phyloP scores from a whole-genome alignment of 179 eudicot genomes.

The Beta macrorhiza region DNA sequence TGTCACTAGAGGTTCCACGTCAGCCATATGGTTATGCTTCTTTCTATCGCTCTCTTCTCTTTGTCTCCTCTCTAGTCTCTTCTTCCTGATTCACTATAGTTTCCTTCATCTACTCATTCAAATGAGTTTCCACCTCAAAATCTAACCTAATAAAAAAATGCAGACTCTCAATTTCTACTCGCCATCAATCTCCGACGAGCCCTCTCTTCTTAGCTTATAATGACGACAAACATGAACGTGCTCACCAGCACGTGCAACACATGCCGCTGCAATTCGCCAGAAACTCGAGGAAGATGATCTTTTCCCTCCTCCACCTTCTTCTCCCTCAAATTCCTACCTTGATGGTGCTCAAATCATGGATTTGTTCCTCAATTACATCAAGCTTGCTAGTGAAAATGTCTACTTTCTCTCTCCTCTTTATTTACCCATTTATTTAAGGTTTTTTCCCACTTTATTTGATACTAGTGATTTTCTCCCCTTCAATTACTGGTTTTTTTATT shows the following conservation, averaged over 20 bases:
- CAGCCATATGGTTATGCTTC: too few relatives aligned
- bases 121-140: constrained; percentile 31
- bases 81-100: too few relatives aligned
- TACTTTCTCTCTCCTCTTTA: not conserved
- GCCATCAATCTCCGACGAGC: constrained; percentile 59
- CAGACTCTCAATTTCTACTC: constrained; percentile 31
- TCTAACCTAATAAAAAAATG: constrained; percentile 30
- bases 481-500: not conserved
- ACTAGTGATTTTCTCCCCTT: too few relatives aligned
- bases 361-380: constrained; percentile 70
- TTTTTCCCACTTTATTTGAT: not conserved
- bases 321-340: constrained; percentile 36
- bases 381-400: constrained; percentile 87
- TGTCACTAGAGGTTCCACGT: too few relatives aligned
- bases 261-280: constrained; percentile 69
- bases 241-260: constrained; percentile 78
- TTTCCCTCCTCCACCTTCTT: constrained; percentile 24
- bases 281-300: constrained; percentile 34
- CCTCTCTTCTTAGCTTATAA: constrained; percentile 67
- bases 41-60: too few relatives aligned
- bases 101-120: too few relatives aligned
- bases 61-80: too few relatives aligned
- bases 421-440: not conserved
- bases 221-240: constrained; percentile 82
- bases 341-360: constrained; percentile 35